Conservation (phyloP, 2,329 filamentous ascomycete species). For the Cryoendolithus antarcticus region DNA sequence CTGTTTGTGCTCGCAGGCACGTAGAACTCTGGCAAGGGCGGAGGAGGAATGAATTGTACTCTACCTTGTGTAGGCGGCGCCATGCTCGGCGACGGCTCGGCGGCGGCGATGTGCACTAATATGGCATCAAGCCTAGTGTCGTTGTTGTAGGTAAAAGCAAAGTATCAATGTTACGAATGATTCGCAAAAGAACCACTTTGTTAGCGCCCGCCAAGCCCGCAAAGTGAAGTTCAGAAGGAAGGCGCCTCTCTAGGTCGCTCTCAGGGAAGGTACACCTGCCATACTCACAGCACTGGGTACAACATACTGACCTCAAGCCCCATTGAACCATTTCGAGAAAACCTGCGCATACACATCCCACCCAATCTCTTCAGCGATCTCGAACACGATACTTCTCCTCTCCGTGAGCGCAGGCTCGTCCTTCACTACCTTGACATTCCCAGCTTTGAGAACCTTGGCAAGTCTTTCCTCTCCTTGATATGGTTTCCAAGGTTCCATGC, state of each 20-base stretch:
- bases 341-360: slow-evolving; percentile 3
- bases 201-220: too few species aligned
- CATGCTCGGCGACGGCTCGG: slow-evolving; percentile 1
- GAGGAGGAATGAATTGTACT: slow-evolving; percentile 13
- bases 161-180: too few species aligned
- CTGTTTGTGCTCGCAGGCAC: neutral
- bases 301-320: too few species aligned
- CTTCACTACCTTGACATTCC: slow-evolving; percentile 4
- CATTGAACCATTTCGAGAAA: too few species aligned
- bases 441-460: slow-evolving; percentile 7
- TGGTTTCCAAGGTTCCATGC: slow-evolving; percentile 23
- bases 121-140: too few species aligned
- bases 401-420: slow-evolving; percentile 9
- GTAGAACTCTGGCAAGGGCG: slow-evolving; percentile 18
- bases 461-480: slow-evolving; percentile 18
- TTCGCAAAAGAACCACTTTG: too few species aligned
- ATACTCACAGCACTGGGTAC: too few species aligned
- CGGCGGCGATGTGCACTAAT: too few species aligned
- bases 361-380: slow-evolving; percentile 8
- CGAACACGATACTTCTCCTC: slow-evolving; percentile 7
- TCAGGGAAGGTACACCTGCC: too few species aligned
- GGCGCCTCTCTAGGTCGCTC: too few species aligned
- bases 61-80: slow-evolving; percentile 2
- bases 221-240: too few species aligned
- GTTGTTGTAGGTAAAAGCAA: too few species aligned